Evolutionary conservation across 2,329 filamentous ascomycete species (phyloP).

Genomic region (Penicillium vulpinum): DNA sequence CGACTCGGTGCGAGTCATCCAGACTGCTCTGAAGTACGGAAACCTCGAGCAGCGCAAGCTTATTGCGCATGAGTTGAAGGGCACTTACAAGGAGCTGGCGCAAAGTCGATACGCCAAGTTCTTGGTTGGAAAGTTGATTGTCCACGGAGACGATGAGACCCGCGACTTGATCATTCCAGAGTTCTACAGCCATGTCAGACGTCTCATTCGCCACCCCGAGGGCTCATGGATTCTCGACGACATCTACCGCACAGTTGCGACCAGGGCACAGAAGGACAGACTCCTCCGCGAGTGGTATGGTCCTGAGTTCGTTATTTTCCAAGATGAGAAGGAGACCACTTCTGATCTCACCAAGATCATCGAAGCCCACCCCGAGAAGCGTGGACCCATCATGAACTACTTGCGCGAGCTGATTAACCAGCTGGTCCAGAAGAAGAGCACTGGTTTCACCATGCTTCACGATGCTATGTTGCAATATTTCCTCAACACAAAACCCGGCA

Average conservation of each 20-base stretch:
- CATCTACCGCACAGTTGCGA: constrained; percentile 86
- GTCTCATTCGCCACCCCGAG: constrained; percentile 93
- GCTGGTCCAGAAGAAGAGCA: constrained; percentile 93
- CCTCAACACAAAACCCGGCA: constrained; percentile 72
- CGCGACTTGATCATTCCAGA: constrained; percentile 87
- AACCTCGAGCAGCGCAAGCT: constrained; percentile 78
- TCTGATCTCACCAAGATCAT: constrained; percentile 75
- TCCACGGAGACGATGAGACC: constrained; percentile 85
- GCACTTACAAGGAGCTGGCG: constrained; percentile 78
- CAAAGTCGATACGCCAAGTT: constrained; percentile 98
- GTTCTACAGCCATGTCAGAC: constrained; percentile 90
- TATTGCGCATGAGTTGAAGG: constrained; percentile 83
- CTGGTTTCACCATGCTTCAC: constrained; percentile 95
- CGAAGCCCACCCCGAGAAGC: constrained; percentile 76
- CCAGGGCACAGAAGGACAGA: constrained; percentile 77
- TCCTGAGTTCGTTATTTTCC: constrained; percentile 83
- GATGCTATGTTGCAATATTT: constrained; percentile 99
- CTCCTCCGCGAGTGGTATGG: constrained; percentile 96
- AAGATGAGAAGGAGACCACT: constrained; percentile 52
- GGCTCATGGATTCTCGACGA: constrained; percentile 98
- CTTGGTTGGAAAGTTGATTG: constrained; percentile 88
- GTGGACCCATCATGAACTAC: constrained; percentile 80
- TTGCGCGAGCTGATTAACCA: constrained; percentile 85
- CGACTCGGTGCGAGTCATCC: constrained; percentile 92
- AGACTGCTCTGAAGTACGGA: constrained; percentile 95